Percentiles rank a stretch among this genome's conserved stretches.
These are phyloP conservation scores for Spathaspora sp. DNA, from an alignment of 1,139 yeast species.

Conservation along the genomic window DNA sequence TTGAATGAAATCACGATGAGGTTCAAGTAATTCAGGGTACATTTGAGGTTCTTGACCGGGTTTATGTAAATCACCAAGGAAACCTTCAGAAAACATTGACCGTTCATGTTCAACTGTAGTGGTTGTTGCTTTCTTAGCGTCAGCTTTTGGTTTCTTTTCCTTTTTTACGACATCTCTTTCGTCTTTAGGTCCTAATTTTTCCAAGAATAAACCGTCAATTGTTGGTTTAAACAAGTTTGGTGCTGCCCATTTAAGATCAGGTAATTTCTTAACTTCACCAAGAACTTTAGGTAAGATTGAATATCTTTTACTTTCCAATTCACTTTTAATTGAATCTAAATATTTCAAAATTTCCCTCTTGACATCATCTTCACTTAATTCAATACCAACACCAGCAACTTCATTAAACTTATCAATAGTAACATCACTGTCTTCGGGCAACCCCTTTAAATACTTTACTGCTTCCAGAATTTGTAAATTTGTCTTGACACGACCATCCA, in stretches of 20 bases:
- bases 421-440: slow-evolving; percentile 30
- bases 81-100: slow-evolving; percentile 94
- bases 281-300: slow-evolving; percentile 71
- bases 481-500: slow-evolving; percentile 62
- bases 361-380: slow-evolving; percentile 65
- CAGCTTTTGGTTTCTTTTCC: slow-evolving; percentile 56
- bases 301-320: slow-evolving; percentile 71
- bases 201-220: slow-evolving; percentile 73
- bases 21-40: slow-evolving; percentile 78
- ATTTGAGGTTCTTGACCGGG: slow-evolving; percentile 94
- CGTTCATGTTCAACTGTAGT: slow-evolving; percentile 42
- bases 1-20: slow-evolving; percentile 72
- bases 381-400: slow-evolving; percentile 81
- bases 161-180: slow-evolving; percentile 87
- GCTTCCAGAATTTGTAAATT: slow-evolving; percentile 80
- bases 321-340: slow-evolving; percentile 56
- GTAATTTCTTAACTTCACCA: slow-evolving; percentile 72
- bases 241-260: slow-evolving; percentile 87
- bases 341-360: slow-evolving; percentile 56
- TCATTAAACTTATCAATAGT: slow-evolving; percentile 49
- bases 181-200: slow-evolving; percentile 87
- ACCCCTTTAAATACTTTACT: slow-evolving; percentile 61
- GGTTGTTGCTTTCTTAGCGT: slow-evolving; percentile 19
- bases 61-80: slow-evolving; percentile 90
- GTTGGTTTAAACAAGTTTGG: slow-evolving; percentile 83